Evolutionary conservation across 2,329 filamentous ascomycete species (phyloP).

Genomic region (Orbilia ellipsospora): DNA sequence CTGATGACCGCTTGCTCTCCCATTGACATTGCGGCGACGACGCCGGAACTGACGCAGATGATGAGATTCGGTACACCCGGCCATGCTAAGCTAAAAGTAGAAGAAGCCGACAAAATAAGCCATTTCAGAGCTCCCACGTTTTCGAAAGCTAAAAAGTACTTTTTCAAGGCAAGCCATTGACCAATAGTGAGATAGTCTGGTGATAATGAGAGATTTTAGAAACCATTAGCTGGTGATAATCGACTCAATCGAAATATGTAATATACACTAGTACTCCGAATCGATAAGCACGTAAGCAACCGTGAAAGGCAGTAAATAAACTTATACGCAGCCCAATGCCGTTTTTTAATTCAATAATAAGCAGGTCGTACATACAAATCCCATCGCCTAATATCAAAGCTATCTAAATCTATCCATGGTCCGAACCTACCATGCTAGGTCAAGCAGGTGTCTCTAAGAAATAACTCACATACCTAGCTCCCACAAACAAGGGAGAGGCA

Average conservation of each 20-base stretch:
- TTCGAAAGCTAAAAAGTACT: not conserved
- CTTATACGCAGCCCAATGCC: slow-evolving; percentile 2
- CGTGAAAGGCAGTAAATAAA: slow-evolving; percentile 2
- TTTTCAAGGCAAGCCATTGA: not conserved
- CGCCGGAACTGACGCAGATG: slow-evolving; percentile 3
- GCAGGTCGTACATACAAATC: slow-evolving; percentile 44
- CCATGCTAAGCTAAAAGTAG: slow-evolving; percentile 9
- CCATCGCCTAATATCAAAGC: slow-evolving; percentile 33
- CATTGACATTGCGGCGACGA: slow-evolving; percentile 6
- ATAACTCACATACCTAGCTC: slow-evolving; percentile 29
- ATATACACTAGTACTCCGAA: not conserved
- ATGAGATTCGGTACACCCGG: not conserved
- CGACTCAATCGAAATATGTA: not conserved
- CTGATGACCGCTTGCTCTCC: slow-evolving; percentile 3
- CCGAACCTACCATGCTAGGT: slow-evolving; percentile 47
- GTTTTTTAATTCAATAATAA: slow-evolving; percentile 32
- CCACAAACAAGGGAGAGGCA: slow-evolving; percentile 19
- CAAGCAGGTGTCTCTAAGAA: slow-evolving; percentile 48
- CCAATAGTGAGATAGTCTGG: not conserved
- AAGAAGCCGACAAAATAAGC: not conserved
- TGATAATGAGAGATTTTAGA: slow-evolving; percentile 5
- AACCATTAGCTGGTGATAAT: not conserved
- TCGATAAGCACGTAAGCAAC: not conserved
- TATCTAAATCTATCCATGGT: slow-evolving; percentile 47
- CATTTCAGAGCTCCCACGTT: slow-evolving; percentile 5